A percentile compares a stretch with the other conserved stretches of the same genome.
Conservation (phyloP, 129 eudicot species). For the Tagetes patula region DNA sequence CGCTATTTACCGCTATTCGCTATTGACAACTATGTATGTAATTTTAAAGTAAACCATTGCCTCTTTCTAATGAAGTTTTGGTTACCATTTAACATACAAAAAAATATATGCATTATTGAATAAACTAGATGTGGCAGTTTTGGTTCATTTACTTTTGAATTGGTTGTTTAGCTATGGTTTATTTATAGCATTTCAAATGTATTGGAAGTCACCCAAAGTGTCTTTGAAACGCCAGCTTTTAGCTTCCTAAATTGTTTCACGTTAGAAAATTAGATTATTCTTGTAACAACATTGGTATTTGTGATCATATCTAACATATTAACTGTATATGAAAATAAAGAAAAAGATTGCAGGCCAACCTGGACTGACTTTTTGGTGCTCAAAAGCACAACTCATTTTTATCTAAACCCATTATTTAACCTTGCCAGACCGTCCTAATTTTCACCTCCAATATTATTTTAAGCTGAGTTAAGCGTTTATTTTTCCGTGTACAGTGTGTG, state of each 20-base stretch:
- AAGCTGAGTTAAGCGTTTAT: slow-evolving; percentile 1
- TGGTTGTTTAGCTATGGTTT: background rate
- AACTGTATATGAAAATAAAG: background rate
- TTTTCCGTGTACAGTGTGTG: slow-evolving; percentile 75
- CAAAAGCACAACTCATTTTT: background rate
- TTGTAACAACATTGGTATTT: background rate
- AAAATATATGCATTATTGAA: background rate
- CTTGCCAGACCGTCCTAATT: background rate
- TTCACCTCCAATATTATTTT: background rate
- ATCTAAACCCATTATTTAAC: background rate
- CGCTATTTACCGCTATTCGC: no score
- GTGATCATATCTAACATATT: background rate
- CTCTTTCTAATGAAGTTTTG: background rate
- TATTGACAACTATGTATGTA: background rate
- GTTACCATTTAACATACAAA: background rate
- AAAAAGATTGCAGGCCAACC: background rate
- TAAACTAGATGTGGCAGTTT: background rate
- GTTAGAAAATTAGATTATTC: background rate
- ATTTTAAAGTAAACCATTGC: background rate
- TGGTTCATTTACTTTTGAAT: slow-evolving; percentile 12
- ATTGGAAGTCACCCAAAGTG: background rate
- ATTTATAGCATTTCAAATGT: background rate
- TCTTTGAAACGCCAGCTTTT: background rate
- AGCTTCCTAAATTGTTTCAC: background rate
- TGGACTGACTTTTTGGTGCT: background rate